Evolutionary conservation across 257 asterid genomes (phyloP).

Genomic region (Solanum lycopersicoides): DNA sequence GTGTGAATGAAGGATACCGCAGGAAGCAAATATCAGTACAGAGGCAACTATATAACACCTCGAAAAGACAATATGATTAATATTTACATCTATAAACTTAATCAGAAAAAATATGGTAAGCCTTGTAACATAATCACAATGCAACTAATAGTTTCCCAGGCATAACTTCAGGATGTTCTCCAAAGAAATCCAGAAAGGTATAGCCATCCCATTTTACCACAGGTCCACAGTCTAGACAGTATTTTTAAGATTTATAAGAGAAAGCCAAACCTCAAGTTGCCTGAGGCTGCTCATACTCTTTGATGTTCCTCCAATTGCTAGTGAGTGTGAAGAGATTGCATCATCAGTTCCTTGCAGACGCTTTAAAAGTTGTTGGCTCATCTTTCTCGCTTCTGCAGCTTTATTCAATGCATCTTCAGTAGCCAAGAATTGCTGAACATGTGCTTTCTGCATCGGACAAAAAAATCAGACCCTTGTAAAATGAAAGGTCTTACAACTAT

Average conservation of each 20-base stretch:
- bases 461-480: background rate
- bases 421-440: slow-evolving; percentile 94
- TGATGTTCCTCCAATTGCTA: slow-evolving; percentile 51
- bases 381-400: slow-evolving; percentile 92
- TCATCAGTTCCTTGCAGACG: slow-evolving; percentile 84
- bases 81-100: background rate
- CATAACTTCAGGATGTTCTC: background rate
- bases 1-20: background rate
- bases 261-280: slow-evolving; percentile 81
- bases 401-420: slow-evolving; percentile 96
- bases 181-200: background rate
- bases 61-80: background rate
- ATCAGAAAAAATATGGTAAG: background rate
- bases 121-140: background rate
- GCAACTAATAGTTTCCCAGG: background rate
- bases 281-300: slow-evolving; percentile 98
- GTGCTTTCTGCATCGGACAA: slow-evolving; percentile 65
- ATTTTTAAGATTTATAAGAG: background rate
- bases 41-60: background rate
- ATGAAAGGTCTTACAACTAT: background rate
- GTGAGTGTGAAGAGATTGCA: slow-evolving; percentile 59
- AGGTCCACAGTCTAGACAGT: background rate
- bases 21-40: background rate
- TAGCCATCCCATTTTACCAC: background rate
- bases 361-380: slow-evolving; percentile 67